Evolutionary conservation across 768 basidiomycete species (phyloP).

Genomic region (Hygrophorus russula): DNA sequence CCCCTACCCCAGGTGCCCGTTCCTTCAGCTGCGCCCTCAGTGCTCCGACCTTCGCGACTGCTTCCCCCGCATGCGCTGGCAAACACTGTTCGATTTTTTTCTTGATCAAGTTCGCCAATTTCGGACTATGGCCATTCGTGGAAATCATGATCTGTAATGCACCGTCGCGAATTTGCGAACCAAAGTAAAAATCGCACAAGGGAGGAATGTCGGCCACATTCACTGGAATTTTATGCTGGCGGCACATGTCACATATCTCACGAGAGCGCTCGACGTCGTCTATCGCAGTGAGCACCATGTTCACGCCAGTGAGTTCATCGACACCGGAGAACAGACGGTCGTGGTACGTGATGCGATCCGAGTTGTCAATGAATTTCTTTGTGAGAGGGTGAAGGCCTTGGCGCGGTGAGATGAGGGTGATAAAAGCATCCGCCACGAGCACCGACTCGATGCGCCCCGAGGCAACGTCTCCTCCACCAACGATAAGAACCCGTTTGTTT

Average conservation of each 20-base stretch:
- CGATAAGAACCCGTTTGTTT: conserved; percentile 72
- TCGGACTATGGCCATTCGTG: conserved; percentile 88
- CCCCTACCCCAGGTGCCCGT: conserved; percentile 76
- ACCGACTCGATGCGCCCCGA: conserved; percentile 80
- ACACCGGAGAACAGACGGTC: conserved; percentile 57
- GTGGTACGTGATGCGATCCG: conserved; percentile 53
- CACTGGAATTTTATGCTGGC: conserved; percentile 65
- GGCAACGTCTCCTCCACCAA: conserved; percentile 92
- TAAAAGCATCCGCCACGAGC: conserved; percentile 65
- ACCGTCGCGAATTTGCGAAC: conserved; percentile 82
- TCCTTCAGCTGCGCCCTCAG: conserved; percentile 64
- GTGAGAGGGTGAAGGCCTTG: conserved; percentile 55
- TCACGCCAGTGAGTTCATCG: conserved; percentile 55
- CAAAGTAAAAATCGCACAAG: conserved; percentile 97
- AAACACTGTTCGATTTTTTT: conserved; percentile 56
- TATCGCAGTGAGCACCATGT: conserved; percentile 91
- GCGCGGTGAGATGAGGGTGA: conserved; percentile 69
- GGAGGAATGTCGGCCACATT: conserved; percentile 97
- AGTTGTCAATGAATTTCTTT: conserved; percentile 34
- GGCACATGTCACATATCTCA: conserved; percentile 59
- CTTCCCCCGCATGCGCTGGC: conserved; percentile 60
- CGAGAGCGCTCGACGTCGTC: conserved; percentile 69
- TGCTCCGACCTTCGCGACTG: conserved; percentile 70
- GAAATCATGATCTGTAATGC: conserved; percentile 94
- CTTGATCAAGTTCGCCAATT: conserved; percentile 78